These are phyloP conservation scores for Mollisiaceae sp. DNA, from an alignment of 2,329 filamentous ascomycete species.

Conservation along the genomic window DNA sequence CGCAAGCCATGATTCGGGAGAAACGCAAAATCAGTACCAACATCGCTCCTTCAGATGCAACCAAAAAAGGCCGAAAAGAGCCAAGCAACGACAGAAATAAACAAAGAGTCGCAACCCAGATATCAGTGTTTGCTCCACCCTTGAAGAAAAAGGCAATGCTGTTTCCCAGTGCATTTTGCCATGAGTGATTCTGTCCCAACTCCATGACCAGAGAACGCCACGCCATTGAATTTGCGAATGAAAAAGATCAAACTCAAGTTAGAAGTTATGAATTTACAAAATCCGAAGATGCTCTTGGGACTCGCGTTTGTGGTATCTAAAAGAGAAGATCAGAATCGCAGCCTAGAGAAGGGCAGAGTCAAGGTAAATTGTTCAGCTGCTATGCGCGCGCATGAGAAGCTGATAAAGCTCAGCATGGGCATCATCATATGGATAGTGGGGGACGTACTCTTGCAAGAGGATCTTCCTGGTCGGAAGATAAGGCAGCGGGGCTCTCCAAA, in stretches of 20 bases:
- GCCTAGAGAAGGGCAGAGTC: constrained; percentile 1
- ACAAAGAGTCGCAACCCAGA: neutral
- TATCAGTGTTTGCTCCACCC: neutral
- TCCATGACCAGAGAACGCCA: constrained; percentile 13
- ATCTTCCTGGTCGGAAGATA: constrained; percentile 66
- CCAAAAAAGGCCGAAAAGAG: neutral
- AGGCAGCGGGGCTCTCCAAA: constrained; percentile 66
- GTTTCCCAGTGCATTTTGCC: constrained; percentile 9
- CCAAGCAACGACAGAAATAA: neutral
- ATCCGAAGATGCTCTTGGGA: constrained; percentile 15
- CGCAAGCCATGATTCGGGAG: constrained; percentile 7
- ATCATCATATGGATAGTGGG: constrained; percentile 17
- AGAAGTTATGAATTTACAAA: constrained; percentile 7
- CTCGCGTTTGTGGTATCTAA: constrained; percentile 32
- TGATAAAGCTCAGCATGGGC: constrained; percentile 31
- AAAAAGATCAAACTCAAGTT: constrained; percentile 3
- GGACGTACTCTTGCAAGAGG: constrained; percentile 41
- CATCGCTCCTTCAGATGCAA: constrained; percentile 1
- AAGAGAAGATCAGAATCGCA: constrained; percentile 15
- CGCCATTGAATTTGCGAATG: constrained; percentile 10
- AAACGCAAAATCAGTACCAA: neutral
- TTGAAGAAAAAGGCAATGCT: constrained; percentile 7
- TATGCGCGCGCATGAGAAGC: constrained; percentile 44
- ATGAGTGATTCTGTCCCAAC: constrained; percentile 2
- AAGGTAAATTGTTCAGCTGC: constrained; percentile 28